These are phyloP conservation scores for Kodamaea kaohsiungensis DNA, from an alignment of 805 yeast genomes.

Conservation along the genomic window DNA sequence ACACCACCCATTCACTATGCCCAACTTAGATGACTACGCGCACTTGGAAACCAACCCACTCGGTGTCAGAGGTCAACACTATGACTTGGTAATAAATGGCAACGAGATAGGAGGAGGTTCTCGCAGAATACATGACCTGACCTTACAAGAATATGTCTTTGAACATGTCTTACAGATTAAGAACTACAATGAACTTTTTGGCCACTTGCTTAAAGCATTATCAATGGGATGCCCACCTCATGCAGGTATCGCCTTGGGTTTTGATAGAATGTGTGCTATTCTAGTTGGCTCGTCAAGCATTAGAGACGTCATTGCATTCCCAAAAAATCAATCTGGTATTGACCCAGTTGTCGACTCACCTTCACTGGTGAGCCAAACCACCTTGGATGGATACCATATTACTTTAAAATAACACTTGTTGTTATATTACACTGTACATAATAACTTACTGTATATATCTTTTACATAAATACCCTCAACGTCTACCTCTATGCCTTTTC, in stretches of 20 bases:
- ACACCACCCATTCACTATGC: slow-evolving; percentile 98
- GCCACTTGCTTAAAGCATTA: slow-evolving; percentile 81
- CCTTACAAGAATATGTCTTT: slow-evolving; percentile 73
- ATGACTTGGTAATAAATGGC: slow-evolving; percentile 91
- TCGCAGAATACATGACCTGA: slow-evolving; percentile 86
- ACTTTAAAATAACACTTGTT: neutral
- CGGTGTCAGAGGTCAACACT: slow-evolving; percentile 82
- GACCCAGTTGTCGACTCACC: slow-evolving; percentile 92
- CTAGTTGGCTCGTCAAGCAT: slow-evolving; percentile 73
- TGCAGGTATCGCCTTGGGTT: slow-evolving; percentile 95
- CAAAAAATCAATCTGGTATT: slow-evolving; percentile 84
- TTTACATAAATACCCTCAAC: slow-evolving; percentile 1
- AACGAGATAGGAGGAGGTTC: slow-evolving; percentile 98
- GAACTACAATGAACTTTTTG: slow-evolving; percentile 67
- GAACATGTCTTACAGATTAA: slow-evolving; percentile 59
- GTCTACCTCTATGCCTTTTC: slow-evolving; percentile 22
- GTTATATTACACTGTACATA: neutral
- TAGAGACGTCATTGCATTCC: slow-evolving; percentile 94
- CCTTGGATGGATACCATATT: slow-evolving; percentile 58
- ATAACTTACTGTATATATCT: neutral
- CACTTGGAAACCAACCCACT: slow-evolving; percentile 56
- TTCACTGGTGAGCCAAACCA: slow-evolving; percentile 52
- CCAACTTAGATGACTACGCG: slow-evolving; percentile 65
- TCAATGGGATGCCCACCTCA: slow-evolving; percentile 97
- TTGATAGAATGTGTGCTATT: slow-evolving; percentile 93